Evolutionary conservation across 2,329 filamentous ascomycete species (phyloP).

Genomic region (Pestalotiopsis sp.): DNA sequence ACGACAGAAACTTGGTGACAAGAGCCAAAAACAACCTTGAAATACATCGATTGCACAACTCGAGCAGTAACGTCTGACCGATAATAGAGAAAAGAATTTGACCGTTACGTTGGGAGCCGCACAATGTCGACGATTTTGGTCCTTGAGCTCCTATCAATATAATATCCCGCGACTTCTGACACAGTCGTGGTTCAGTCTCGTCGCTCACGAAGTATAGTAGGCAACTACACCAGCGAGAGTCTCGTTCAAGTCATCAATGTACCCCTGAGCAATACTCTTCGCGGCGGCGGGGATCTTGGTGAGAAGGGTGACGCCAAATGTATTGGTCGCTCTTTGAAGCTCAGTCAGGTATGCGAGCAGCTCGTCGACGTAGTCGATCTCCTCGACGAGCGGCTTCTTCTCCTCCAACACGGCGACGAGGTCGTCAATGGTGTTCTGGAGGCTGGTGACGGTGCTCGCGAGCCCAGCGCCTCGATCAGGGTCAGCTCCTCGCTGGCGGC

Average conservation of each 20-base stretch:
- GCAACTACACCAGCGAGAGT: neutral
- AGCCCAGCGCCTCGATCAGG: constrained; percentile 5
- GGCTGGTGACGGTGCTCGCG: neutral
- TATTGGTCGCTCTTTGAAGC: constrained; percentile 1
- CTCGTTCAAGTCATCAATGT: constrained; percentile 7
- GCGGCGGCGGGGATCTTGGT: constrained; percentile 8
- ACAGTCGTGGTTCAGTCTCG: neutral
- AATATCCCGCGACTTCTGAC: neutral
- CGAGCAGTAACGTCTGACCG: too few species aligned
- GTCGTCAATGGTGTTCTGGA: constrained; percentile 3
- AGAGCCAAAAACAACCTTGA: too few species aligned
- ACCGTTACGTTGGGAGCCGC: too few species aligned
- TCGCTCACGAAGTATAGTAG: neutral
- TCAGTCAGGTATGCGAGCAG: neutral
- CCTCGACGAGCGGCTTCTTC: constrained; percentile 6
- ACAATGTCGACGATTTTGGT: too few species aligned
- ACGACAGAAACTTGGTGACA: too few species aligned
- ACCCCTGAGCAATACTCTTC: constrained; percentile 7
- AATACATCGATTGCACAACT: too few species aligned
- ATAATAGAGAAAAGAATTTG: too few species aligned
- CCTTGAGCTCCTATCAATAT: too few species aligned
- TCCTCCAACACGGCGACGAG: neutral
- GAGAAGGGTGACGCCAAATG: constrained; percentile 5
- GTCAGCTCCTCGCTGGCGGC: constrained; percentile 2
- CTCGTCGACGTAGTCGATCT: neutral